Conservation (phyloP, 2,329 filamentous ascomycete species). For the Akanthomyces uredinophilus region DNA sequence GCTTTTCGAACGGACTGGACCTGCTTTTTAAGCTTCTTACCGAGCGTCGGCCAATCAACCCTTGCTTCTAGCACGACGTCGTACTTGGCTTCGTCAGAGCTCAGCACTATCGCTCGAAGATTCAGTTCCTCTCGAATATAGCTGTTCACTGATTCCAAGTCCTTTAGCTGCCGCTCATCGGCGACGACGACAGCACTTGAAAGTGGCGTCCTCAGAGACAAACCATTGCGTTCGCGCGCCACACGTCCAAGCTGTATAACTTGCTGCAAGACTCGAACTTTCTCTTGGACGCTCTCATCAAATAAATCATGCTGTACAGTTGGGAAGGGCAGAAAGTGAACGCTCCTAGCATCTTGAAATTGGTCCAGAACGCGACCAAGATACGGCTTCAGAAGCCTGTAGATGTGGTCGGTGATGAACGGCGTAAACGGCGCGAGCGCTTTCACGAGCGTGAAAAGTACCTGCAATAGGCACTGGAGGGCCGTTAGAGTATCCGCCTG, state of each 20-base stretch:
- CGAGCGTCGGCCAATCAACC: constrained; percentile 81
- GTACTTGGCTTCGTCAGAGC: constrained; percentile 76
- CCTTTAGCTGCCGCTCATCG: constrained; percentile 66
- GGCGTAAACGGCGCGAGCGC: constrained; percentile 84
- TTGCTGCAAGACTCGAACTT: constrained; percentile 78
- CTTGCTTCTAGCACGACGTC: constrained; percentile 76
- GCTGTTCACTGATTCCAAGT: constrained; percentile 70
- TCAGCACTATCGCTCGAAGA: constrained; percentile 72
- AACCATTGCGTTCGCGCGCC: constrained; percentile 69
- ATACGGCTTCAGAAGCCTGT: constrained; percentile 70
- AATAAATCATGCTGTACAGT: constrained; percentile 77
- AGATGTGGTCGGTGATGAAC: constrained; percentile 86
- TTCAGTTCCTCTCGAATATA: constrained; percentile 86
- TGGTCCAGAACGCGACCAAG: constrained; percentile 60
- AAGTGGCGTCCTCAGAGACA: constrained; percentile 78
- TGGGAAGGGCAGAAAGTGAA: constrained; percentile 83
- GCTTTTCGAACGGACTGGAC: constrained; percentile 80
- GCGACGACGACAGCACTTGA: constrained; percentile 81
- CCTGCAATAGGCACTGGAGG: constrained; percentile 81
- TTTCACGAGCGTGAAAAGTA: constrained; percentile 76
- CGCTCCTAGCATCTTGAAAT: constrained; percentile 66
- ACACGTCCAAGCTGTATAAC: constrained; percentile 81
- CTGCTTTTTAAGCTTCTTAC: constrained; percentile 91
- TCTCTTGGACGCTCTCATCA: constrained; percentile 71
- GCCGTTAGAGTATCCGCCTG: constrained; percentile 71